phyloP scores from a whole-genome alignment of 306 rosid species.

The Cicer pinnatifidum region DNA sequence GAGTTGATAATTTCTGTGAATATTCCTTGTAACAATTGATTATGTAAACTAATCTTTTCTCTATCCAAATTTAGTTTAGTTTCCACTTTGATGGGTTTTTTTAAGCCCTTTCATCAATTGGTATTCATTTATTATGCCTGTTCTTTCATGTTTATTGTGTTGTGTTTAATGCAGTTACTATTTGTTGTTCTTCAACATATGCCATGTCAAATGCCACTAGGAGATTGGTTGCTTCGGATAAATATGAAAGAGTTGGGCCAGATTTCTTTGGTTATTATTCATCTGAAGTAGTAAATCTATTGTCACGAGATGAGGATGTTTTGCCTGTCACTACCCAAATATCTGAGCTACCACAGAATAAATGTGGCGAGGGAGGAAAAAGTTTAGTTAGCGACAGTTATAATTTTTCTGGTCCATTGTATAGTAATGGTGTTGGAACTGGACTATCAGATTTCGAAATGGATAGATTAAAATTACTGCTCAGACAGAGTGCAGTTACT shows the following conservation, averaged over 20 bases:
- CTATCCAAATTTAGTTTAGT: slow-evolving; percentile 12
- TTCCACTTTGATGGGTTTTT: not conserved
- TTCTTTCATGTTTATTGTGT: slow-evolving; percentile 14
- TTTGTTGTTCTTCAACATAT: slow-evolving; percentile 49
- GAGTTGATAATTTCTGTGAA: slow-evolving; percentile 25
- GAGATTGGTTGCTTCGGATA: slow-evolving; percentile 47
- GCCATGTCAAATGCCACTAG: slow-evolving; percentile 67
- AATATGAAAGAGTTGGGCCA: slow-evolving; percentile 59
- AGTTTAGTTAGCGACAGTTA: slow-evolving; percentile 29
- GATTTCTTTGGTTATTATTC: slow-evolving; percentile 81
- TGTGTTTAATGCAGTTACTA: slow-evolving; percentile 39
- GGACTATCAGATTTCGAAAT: slow-evolving; percentile 60
- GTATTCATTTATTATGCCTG: slow-evolving; percentile 5
- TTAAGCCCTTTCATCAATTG: not conserved
- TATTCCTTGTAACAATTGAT: slow-evolving; percentile 26
- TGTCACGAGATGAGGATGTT: slow-evolving; percentile 61
- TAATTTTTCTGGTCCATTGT: slow-evolving; percentile 47
- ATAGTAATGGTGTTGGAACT: slow-evolving; percentile 52
- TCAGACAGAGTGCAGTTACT: slow-evolving; percentile 65
- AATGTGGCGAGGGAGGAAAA: slow-evolving; percentile 40
- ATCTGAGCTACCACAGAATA: slow-evolving; percentile 43
- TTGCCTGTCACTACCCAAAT: slow-evolving; percentile 44
- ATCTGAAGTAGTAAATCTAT: slow-evolving; percentile 58
- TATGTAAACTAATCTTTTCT: slow-evolving; percentile 31
- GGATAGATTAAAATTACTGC: slow-evolving; percentile 68